Evolutionary conservation across 1,139 yeast genomes (phyloP).

Genomic region (Suhomyces panamericanus): DNA sequence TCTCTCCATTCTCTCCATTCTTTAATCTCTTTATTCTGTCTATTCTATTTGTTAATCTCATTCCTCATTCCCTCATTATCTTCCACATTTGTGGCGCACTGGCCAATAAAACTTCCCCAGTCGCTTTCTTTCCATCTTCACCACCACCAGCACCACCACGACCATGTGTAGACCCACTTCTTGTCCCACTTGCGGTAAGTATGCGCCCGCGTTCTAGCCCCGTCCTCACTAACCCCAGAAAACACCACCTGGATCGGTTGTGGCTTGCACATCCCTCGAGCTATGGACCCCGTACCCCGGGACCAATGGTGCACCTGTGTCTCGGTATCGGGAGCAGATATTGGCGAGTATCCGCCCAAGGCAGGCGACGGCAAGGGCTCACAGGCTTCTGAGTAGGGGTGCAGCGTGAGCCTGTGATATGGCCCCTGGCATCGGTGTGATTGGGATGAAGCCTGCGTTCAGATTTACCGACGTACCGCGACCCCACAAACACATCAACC

Average conservation of each 20-base stretch:
- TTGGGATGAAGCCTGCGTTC: too few species aligned
- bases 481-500: too few species aligned
- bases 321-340: constrained; percentile 13
- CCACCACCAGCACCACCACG: not conserved
- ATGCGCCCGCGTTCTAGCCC: not conserved
- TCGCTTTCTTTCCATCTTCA: not conserved
- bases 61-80: too few species aligned
- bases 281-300: constrained; percentile 37
- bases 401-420: too few species aligned
- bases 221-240: constrained; percentile 17
- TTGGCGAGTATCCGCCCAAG: constrained; percentile 17
- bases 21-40: too few species aligned
- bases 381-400: too few species aligned
- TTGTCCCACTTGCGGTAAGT: constrained; percentile 19
- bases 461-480: too few species aligned
- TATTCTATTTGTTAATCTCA: too few species aligned
- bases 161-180: constrained; percentile 18
- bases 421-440: too few species aligned
- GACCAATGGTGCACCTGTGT: constrained; percentile 38
- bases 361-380: constrained; percentile 14
- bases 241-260: constrained; percentile 47
- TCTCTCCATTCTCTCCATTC: too few species aligned
- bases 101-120: not conserved
- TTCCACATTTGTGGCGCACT: not conserved
- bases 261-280: constrained; percentile 44